Conservation (phyloP, 2,329 filamentous ascomycete genomes). For the Colletotrichum echinochloae region DNA sequence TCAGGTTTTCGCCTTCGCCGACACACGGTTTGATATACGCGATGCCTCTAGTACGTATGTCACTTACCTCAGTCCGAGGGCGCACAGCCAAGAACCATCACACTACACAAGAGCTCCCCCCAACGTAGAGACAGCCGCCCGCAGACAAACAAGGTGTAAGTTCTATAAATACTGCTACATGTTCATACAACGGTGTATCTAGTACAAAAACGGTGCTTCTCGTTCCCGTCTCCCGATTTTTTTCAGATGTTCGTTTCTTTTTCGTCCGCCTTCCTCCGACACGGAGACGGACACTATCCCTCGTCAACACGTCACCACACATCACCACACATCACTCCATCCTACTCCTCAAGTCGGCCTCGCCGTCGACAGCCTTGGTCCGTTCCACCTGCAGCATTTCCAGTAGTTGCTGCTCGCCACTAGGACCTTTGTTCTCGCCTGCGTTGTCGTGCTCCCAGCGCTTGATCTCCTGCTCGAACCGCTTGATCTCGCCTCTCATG, state of each 20-base stretch:
- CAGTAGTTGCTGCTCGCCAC: constrained; percentile 53
- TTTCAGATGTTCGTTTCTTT: not conserved
- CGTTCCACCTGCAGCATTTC: constrained; percentile 43
- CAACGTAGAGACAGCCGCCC: not conserved
- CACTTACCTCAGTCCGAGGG: not conserved
- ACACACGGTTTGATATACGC: not conserved
- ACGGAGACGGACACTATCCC: not conserved
- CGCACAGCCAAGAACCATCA: not conserved
- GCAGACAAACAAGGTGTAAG: not conserved
- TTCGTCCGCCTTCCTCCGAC: not conserved
- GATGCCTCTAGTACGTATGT: not conserved
- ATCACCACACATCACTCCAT: not conserved
- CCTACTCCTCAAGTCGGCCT: not conserved
- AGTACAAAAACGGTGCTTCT: constrained; percentile 6
- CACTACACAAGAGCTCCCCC: not conserved
- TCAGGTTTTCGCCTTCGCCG: not conserved
- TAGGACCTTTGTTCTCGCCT: constrained; percentile 46
- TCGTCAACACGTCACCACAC: not conserved
- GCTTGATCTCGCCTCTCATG: constrained; percentile 50
- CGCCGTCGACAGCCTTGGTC: constrained; percentile 11
- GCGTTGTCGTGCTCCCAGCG: constrained; percentile 51
- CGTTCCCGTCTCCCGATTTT: not conserved
- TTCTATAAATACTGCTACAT: constrained; percentile 21
- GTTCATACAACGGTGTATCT: constrained; percentile 21
- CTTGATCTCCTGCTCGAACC: constrained; percentile 50